Evolutionary conservation across 2,329 filamentous ascomycete genomes (phyloP), one percentile per base, ranked within the genome.

Genomic region (Endoconidiophora polonica): DNA sequence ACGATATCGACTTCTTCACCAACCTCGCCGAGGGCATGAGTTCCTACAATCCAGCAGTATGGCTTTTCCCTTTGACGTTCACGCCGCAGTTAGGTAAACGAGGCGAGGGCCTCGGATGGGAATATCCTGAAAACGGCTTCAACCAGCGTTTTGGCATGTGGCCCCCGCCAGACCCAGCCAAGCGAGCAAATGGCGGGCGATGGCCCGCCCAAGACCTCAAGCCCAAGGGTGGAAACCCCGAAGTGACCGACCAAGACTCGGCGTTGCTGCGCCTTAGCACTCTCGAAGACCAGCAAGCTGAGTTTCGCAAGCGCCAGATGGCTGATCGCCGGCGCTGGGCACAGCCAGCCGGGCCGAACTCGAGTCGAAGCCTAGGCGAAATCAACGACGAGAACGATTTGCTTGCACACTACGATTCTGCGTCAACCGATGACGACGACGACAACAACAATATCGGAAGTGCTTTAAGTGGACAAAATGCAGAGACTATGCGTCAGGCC

Each of bases 1-100:
- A 87, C 63, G 85, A 93, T 58, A 65, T 90, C 42, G 83, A 83
- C 46, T 68, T 91, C 57, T 86, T 77, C 66, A 61, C 66, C 36
- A 93, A 93, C 61, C 70, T 90, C 60, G 71, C 73, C 14, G 79
- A 85, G 59, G 81, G 79, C 14, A 88, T 91, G 81, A 83, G 83
- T 3, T 79, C 76, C 0, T 56, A 60, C 5, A 86, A 85, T 59
- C 58, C 74, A 0, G 55, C 86, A 0, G 60, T 71, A 5, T 91
- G 85, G 85, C 65, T 86, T 51, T 74, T 76, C 56, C 85, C 85
- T 0, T 69, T 87, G 39, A 71, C 78, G 2, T 68, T 69, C 33
- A 67, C 63, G 16, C 76, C 73, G 1, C 56, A 46, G 5, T 58
- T 75, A 24, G 62, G 64, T 12, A 59, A 61, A 47, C 54, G 65